Conservation (phyloP, 73 alveolate genomes). For the Uronychia binucleata region DNA sequence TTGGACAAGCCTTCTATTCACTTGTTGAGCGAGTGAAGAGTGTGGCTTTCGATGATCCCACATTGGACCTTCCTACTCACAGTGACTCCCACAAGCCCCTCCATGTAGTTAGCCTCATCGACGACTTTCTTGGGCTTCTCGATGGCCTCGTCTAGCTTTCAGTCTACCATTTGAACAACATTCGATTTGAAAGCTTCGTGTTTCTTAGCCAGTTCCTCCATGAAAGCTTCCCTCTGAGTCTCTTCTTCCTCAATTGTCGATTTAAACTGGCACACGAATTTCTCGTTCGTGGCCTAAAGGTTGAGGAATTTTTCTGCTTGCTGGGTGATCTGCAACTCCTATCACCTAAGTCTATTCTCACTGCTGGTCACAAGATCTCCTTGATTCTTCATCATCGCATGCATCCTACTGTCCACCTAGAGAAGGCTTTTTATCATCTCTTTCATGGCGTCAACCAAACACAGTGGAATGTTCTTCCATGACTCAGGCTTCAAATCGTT, state of each 20-base stretch:
- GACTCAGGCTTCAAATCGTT: too few species aligned
- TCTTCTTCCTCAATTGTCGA: neutral
- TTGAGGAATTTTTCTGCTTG: neutral
- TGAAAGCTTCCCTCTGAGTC: neutral
- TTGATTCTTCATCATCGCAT: too few species aligned
- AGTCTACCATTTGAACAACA: neutral
- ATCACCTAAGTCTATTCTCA: neutral
- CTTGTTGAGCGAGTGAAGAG: neutral
- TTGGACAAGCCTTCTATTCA: neutral
- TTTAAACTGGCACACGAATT: neutral
- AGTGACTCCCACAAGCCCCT: neutral
- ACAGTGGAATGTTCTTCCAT: too few species aligned
- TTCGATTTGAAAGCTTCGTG: neutral
- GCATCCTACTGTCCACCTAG: too few species aligned
- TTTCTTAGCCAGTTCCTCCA: neutral
- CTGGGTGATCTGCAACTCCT: neutral
- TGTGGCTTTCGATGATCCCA: neutral
- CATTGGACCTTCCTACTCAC: neutral
- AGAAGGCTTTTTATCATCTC: too few species aligned
- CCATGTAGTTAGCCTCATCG: neutral
- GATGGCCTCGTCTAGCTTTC: neutral
- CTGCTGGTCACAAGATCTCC: neutral
- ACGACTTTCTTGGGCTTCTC: neutral
- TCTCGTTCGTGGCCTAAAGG: neutral
- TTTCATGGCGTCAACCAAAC: too few species aligned